Percentiles rank a stretch among this genome's conserved stretches.
Conservation (phyloP, 176 grass and related monocot species). For the Elaeis guineensis region DNA sequence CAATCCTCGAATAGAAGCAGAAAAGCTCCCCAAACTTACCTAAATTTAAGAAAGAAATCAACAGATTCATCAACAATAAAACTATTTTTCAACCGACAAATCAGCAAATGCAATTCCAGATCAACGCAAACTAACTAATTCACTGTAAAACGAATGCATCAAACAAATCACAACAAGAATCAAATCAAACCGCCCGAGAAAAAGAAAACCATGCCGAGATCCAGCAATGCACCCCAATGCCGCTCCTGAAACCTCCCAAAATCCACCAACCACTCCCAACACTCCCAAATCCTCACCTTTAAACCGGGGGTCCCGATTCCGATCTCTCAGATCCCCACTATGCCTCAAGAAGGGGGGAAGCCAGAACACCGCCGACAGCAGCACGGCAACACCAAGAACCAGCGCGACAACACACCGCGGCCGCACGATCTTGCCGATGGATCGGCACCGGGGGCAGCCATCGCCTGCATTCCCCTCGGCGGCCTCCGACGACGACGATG, state of each 20-base stretch:
- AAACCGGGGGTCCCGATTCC: conserved; percentile 19
- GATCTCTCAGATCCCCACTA: conserved; percentile 5
- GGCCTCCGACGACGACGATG: not conserved
- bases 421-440: conserved; percentile 21
- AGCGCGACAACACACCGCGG: conserved; percentile 52
- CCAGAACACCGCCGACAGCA: conserved; percentile 63
- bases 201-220: too few species aligned
- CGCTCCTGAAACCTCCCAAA: conserved; percentile 5
- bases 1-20: too few species aligned
- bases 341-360: conserved; percentile 48
- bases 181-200: too few species aligned
- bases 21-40: too few species aligned
- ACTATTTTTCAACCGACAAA: too few species aligned
- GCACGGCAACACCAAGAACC: conserved; percentile 50
- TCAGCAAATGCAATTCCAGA: too few species aligned
- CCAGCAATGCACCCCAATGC: too few species aligned
- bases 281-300: conserved; percentile 44
- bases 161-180: too few species aligned
- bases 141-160: too few species aligned
- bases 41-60: too few species aligned
- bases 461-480: not conserved
- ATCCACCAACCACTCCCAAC: conserved; percentile 5
- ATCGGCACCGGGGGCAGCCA: conserved; percentile 9
- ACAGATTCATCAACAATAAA: too few species aligned
- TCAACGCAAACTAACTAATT: too few species aligned